phyloP scores from a whole-genome alignment of 2,329 filamentous ascomycete species.

The Pestalotiopsis sp. region DNA sequence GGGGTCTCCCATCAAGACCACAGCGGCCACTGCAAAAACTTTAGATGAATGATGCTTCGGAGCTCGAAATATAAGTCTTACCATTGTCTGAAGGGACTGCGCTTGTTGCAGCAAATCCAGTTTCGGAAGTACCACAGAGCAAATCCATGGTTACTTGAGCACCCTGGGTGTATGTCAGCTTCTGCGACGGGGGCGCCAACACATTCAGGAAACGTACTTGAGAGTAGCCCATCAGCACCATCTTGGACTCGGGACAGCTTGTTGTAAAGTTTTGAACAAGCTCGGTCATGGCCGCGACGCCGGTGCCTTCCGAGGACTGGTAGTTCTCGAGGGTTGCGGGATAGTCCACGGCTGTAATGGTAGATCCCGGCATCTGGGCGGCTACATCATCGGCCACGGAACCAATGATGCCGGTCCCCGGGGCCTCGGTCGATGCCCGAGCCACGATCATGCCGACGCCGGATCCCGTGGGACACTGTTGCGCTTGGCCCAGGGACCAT shows the following conservation, averaged over 20 bases:
- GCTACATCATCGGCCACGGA: constrained; percentile 30
- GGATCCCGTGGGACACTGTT: constrained; percentile 10
- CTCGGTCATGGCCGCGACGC: constrained; percentile 29
- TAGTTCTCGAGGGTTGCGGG: constrained; percentile 29
- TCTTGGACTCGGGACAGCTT: constrained; percentile 27
- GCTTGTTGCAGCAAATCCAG: constrained; percentile 17
- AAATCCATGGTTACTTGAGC: constrained; percentile 31
- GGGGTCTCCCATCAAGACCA: constrained; percentile 37
- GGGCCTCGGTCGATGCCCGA: constrained; percentile 31
- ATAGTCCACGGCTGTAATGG: constrained; percentile 32
- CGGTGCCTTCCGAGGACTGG: constrained; percentile 25
- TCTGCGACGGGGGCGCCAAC: background rate
- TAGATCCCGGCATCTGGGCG: constrained; percentile 29
- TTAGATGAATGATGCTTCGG: background rate
- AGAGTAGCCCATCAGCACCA: constrained; percentile 36
- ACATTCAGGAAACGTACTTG: constrained; percentile 23
- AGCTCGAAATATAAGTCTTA: constrained; percentile 6
- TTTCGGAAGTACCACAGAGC: constrained; percentile 23
- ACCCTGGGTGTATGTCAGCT: constrained; percentile 20
- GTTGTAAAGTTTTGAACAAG: constrained; percentile 29
- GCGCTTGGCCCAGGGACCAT: background rate
- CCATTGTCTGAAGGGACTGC: constrained; percentile 16
- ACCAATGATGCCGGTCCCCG: constrained; percentile 33
- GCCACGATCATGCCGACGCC: constrained; percentile 32
- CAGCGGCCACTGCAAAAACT: constrained; percentile 25